Base-by-base conservation (phyloP, 129 eudicot species). In the Flaveria ramosissima region DNA sequence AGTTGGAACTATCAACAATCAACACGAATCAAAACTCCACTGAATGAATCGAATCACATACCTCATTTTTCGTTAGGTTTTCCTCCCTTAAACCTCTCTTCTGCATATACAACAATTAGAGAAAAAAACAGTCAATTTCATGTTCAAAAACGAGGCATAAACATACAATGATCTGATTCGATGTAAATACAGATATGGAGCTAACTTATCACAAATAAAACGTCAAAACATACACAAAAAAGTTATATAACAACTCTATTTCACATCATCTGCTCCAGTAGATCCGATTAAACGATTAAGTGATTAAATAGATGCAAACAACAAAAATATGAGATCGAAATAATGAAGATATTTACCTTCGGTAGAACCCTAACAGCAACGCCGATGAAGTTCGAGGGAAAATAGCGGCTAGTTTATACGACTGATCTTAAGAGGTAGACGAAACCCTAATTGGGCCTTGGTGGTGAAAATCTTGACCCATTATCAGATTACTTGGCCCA, bases 401-500 rank as follows among this genome's bases (percentile, higher is more conserved):
- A 75, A 27, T 23, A 63, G 63, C 79, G 50, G 71, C 79, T 1
- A 15, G 27, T 61, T 27, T 46, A 62, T 75, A 2, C 10, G 68
- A 65, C 20, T 63, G 71, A 75, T 26, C 21, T 63, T 46, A 62
- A 7, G 11, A 46, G 66, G 30, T 55, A 27, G 6, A 0, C 57
- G 63, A 75, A 75, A 75, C 79, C 79, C 79, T 75, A 75, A 62
- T 75, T 75, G 79, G 79, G 79, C 79, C 72, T 75, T 71, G 79
- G 21, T 26, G 11, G 56, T 15, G 43, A 3, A 43, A 15, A 15
- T 41, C 3, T 41, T 73, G 41, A 12, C 39, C 69, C 43, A 65
- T 2, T 11, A 1, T 60, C 27, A 6, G 36, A 61, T 74, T 62
- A 27, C 7, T 32, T 32, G 39, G 7, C 39, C 39, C 6, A 32